Evolutionary conservation across 129 eudicot species (phyloP), one percentile per base, ranked within the genome.

Genomic region (Arctium lappa): DNA sequence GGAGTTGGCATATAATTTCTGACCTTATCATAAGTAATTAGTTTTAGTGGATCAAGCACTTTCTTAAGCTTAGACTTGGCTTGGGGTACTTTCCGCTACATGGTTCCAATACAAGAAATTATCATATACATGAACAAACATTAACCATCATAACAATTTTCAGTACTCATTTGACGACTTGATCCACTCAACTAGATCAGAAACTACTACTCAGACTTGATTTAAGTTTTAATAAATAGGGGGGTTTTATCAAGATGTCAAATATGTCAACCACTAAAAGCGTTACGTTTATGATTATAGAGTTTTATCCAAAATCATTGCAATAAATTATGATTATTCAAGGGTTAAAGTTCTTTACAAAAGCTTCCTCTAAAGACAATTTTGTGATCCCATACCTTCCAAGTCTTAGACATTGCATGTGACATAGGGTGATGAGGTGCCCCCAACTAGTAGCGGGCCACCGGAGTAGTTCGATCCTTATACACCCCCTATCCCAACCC

Each of bases 351-450:
- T 69, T 22, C 77, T 12, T 76, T 31, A 37, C 37, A 34, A 80
- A 16, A 56, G 18, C 13, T 34, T 56, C 30, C 42, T 81, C 31
- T 22, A 82, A 30, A 75, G 69, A 11, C 18, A 68, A 75, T 44
- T 68, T 10, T 27, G 48, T 83, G 71, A 82, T 48, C 77, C 71
- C 3, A 82, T 46, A 76, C 33, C 42, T 82, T 82, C 85, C 74
- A 74, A 75, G 29, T 44, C 42, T 72, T 77, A 18, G 44, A 77
- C 53, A 78, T 71, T 83, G 72, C 82, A 83, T 72, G 82, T 83
- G 82, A 77, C 50, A 83, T 38, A 76, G 27, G 75, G 73, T 75
- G 38, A 69, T 69, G 62, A 71, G 62, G 71, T 82, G 18, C 40
- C 53, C 69, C 22, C 6, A 3, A 72, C 15, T 22, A 37, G 27